Percentiles rank a stretch among this genome's conserved stretches.
phyloP scores from a whole-genome alignment of 352 stramenopile species.

The Phytopythium ostracodes region DNA sequence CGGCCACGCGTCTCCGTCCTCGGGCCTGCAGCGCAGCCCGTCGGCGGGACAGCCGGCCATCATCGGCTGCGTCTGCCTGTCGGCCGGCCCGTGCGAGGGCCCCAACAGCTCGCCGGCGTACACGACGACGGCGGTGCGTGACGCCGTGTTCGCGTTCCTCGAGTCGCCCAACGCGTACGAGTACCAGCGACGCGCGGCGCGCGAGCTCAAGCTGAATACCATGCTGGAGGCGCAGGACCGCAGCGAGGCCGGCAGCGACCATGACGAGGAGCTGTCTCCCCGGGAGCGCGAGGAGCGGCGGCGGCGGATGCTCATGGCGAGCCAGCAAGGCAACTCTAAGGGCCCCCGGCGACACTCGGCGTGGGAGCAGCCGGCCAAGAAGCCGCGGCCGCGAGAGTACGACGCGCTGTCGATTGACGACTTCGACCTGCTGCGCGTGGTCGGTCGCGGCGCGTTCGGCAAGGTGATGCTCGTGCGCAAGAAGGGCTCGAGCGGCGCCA shows the following conservation, averaged over 20 bases:
- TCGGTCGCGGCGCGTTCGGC: conserved; percentile 96
- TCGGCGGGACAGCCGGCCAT: conserved; percentile 31
- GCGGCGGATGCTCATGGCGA: neutral
- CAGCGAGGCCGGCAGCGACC: neutral
- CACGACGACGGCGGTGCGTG: conserved; percentile 64
- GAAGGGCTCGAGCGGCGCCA: conserved; percentile 22
- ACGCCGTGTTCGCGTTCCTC: conserved; percentile 83
- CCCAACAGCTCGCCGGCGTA: conserved; percentile 56
- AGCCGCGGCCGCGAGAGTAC: conserved; percentile 28
- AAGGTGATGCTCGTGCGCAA: conserved; percentile 91
- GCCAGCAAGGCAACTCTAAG: neutral
- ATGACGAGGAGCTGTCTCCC: conserved; percentile 2
- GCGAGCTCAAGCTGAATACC: conserved; percentile 46
- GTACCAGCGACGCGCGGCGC: conserved; percentile 55
- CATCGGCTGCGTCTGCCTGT: conserved; percentile 78
- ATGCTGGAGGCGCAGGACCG: conserved; percentile 34
- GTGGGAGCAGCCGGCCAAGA: conserved; percentile 4
- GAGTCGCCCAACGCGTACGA: conserved; percentile 70
- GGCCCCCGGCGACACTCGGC: neutral
- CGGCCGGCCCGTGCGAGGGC: conserved; percentile 54
- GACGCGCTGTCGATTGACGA: conserved; percentile 87
- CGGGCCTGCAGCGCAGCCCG: conserved; percentile 23
- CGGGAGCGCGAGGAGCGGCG: conserved; percentile 5
- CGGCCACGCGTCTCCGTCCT: conserved; percentile 17
- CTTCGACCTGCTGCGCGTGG: conserved; percentile 96